Base-by-base conservation (phyloP, 768 basidiomycete genomes). In the Russula compacta region DNA sequence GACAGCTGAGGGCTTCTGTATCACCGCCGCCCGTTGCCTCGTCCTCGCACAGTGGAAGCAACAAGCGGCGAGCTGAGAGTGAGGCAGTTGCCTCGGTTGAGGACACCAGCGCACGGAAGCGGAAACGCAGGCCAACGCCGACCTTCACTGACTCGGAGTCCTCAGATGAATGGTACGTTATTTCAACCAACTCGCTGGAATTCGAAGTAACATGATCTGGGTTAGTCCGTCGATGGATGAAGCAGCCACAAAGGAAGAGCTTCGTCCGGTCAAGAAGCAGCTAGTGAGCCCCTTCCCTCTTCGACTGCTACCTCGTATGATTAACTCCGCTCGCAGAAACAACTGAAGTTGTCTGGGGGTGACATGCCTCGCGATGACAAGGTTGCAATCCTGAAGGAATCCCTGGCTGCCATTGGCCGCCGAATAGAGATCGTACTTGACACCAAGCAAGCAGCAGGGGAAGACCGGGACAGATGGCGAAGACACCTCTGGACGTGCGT, bases 401-500 rank as follows among this genome's bases (percentile, higher is more conserved):
- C 95, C 40, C 80, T 99, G 33, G 86, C 92, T 59, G 89, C 89
- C 10, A 97, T 99, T 60, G 97, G 97, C 39, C 83, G 85, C 64
- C 86, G 93, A 48, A 98, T 99, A 67, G 94, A 97, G 67, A 71
- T 73, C 46, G 92, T 98, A 2, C 79, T 95, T 33, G 82, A 81
- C 54, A 70, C 81, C 40, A 94, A 95, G 72, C 80, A 83, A 64
- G 81, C 84, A 5, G 81, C 82, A 44, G 93, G 94, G 14, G 87
- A 91, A 73, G 88, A 95, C 67, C 78, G 82, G 19, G 86, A 87
- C 70, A 79, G 90, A 71, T 97, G 93, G 94, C 81, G 89, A 63
- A 83, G 91, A 65, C 92, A 97, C 76, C 79, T 95, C n/a, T 97
- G 94, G 94, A 90, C 92, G 92, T 95, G 74, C 73, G 92, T 88